Evolutionary conservation across 768 basidiomycete genomes (phyloP), one percentile per base, ranked within the genome.

Genomic region (Suillus subalutaceus): DNA sequence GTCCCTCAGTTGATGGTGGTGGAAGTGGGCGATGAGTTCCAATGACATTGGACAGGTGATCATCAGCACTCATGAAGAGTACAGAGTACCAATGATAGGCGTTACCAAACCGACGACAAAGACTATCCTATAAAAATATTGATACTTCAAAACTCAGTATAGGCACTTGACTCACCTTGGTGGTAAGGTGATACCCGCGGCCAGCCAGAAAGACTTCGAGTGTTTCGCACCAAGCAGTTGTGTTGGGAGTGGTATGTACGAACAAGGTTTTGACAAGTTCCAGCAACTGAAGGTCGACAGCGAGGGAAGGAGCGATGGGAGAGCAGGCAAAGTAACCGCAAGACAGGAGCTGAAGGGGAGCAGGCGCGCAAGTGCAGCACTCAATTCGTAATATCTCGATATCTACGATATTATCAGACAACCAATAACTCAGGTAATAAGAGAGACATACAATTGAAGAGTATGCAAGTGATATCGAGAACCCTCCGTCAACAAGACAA

Each of bases 281-380:
- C 26, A 79, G 63, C 30, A 79, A 65, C 38, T 67, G 70, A 18
- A 79, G 38, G 60, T 78, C 73, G 6, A 80, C 73, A 20, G 76
- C 77, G 0, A 79, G 65, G 7, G 73, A 72, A 10, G 79, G 79
- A 0, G 60, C 58, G 1, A 71, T 35, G 2, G 79, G 79, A 20
- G 76, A 66, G 40, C 70, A 74, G 18, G 78, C 70, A 59, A 79
- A 77, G 13, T 72, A 67, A 3, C 75, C 72, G 12, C 20, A 44
- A 44, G 63, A 26, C 2, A 79, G 58, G 7, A 78, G 73, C 53
- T 79, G 76, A 12, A 35, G 35, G 16, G 73, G 64, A 4, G 69
- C 74, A 65, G 65, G 63, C 3, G 3, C 38, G 15, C 65, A 66
- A 10, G 48, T 1, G 16, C 65, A 66, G 8, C 61, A 37, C 6